These are phyloP conservation scores for Colletotrichum spinosum DNA, from an alignment of 2,329 filamentous ascomycete species.

Conservation along the genomic window DNA sequence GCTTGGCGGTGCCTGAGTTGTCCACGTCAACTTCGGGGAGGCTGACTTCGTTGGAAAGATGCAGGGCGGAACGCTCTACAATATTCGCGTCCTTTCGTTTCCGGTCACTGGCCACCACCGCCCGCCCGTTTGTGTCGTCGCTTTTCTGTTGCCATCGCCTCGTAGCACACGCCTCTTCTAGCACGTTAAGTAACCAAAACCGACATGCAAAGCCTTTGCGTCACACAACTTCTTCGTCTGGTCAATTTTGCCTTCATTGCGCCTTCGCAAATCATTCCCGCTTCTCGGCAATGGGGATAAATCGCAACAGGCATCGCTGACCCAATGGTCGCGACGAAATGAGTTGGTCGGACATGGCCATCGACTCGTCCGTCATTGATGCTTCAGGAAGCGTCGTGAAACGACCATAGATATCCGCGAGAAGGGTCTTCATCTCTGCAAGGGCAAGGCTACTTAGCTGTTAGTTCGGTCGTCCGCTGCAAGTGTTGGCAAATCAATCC, in stretches of 20 bases:
- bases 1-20: background rate
- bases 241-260: too few relatives aligned
- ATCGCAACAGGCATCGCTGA: slow-evolving; percentile 68
- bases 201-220: too few relatives aligned
- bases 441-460: slow-evolving; percentile 63
- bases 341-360: slow-evolving; percentile 75
- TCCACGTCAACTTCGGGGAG: background rate
- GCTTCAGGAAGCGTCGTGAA: slow-evolving; percentile 67
- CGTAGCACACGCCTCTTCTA: too few relatives aligned
- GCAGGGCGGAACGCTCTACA: too few relatives aligned
- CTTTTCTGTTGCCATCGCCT: too few relatives aligned
- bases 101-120: too few relatives aligned
- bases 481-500: slow-evolving; percentile 40
- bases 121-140: too few relatives aligned
- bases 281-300: slow-evolving; percentile 49
- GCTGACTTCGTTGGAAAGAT: too few relatives aligned
- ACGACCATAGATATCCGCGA: slow-evolving; percentile 70
- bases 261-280: slow-evolving; percentile 3
- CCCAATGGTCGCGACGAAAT: slow-evolving; percentile 73
- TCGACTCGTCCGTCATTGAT: slow-evolving; percentile 65
- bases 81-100: too few relatives aligned
- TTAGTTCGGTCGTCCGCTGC: background rate
- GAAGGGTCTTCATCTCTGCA: slow-evolving; percentile 75
- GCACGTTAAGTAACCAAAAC: too few relatives aligned
- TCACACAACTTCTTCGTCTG: too few relatives aligned